phyloP scores from a whole-genome alignment of 257 asterid species.

The Lycium ferocissimum region DNA sequence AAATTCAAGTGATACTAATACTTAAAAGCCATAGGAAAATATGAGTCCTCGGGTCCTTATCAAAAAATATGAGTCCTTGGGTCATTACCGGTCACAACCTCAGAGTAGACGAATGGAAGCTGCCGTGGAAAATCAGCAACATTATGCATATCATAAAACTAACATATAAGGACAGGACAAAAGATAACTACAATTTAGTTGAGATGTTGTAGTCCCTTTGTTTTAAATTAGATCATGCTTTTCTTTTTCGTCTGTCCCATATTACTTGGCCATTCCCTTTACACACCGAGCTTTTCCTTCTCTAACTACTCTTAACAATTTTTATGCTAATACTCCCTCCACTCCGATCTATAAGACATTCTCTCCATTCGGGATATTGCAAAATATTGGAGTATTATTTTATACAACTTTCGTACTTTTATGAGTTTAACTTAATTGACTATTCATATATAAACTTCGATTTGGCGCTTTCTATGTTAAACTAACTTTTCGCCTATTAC shows the following conservation, averaged over 20 bases:
- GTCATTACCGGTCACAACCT: background rate
- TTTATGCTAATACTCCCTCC: conserved; percentile 15
- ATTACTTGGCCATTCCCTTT: background rate
- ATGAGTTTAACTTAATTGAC: background rate
- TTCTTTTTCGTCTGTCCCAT: background rate
- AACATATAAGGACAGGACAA: background rate
- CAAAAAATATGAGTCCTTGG: background rate
- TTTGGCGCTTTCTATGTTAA: background rate
- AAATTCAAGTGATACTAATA: conserved; percentile 11
- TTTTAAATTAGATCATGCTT: background rate
- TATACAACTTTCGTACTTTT: background rate
- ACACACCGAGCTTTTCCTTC: background rate
- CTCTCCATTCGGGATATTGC: conserved; percentile 13
- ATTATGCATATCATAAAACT: conserved; percentile 2
- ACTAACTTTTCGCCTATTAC: background rate
- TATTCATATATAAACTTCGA: background rate
- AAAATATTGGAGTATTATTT: background rate
- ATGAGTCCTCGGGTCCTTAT: background rate
- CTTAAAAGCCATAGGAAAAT: conserved; percentile 8
- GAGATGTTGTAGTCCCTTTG: conserved; percentile 16
- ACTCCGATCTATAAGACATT: background rate
- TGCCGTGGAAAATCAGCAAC: conserved; percentile 15
- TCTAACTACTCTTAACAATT: background rate
- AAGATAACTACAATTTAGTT: background rate
- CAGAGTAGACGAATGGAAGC: background rate